Conservation (phyloP, 1,284 basidiomycete species). For the Sporisorium reilianum region DNA sequence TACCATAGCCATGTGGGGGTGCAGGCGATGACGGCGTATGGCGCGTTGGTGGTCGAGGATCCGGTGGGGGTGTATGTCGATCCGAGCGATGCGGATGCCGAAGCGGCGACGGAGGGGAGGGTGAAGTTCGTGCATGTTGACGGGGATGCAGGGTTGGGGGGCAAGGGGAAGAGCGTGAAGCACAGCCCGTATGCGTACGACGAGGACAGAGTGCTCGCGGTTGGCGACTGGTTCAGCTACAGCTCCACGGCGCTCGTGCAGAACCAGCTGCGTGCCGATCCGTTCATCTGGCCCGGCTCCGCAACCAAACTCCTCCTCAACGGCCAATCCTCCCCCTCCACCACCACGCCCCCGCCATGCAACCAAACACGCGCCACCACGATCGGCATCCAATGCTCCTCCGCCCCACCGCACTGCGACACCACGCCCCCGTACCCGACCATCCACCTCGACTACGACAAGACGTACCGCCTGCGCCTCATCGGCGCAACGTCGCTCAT, state of each 20-base stretch:
- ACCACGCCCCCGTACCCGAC: background rate
- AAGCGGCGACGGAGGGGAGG: background rate
- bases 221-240: constrained; percentile 53
- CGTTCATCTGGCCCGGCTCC: constrained; percentile 59
- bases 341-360: constrained; percentile 19
- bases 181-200: constrained; percentile 32
- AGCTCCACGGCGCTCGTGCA: constrained; percentile 14
- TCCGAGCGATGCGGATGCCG: background rate
- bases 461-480: constrained; percentile 47
- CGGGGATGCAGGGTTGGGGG: constrained; percentile 9
- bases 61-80: constrained; percentile 4
- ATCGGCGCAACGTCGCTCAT: constrained; percentile 41
- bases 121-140: constrained; percentile 12
- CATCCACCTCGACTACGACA: constrained; percentile 49
- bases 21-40: constrained; percentile 56
- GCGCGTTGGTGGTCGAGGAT: constrained; percentile 57
- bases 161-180: background rate
- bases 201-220: constrained; percentile 44
- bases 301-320: constrained; percentile 54
- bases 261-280: constrained; percentile 31
- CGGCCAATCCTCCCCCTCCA: constrained; percentile 19
- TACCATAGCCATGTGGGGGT: constrained; percentile 62
- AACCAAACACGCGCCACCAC: constrained; percentile 24
- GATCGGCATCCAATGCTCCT: constrained; percentile 8
- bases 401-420: constrained; percentile 10